These are phyloP conservation scores for Scopulariopsis brevicaulis DNA, from an alignment of 2,329 filamentous ascomycete genomes.

Conservation along the genomic window DNA sequence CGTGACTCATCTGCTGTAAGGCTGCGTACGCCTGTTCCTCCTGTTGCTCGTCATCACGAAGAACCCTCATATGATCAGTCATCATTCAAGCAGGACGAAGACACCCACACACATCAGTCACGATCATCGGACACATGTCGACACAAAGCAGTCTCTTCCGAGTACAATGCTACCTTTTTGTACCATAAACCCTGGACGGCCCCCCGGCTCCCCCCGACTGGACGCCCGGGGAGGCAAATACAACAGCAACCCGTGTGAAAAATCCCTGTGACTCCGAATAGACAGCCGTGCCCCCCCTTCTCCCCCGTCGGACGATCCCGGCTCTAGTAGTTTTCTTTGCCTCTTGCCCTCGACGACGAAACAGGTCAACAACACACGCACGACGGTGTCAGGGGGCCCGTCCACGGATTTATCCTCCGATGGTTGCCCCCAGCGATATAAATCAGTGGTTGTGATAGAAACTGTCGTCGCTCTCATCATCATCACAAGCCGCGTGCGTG, in stretches of 20 bases:
- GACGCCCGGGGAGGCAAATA: conserved; percentile 2
- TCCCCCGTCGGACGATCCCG: conserved; percentile 17
- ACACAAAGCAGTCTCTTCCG: conserved; percentile 2
- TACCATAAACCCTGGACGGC: conserved; percentile 3
- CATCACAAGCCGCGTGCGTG: not conserved
- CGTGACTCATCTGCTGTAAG: not conserved
- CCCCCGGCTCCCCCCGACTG: not conserved
- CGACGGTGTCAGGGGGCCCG: not conserved
- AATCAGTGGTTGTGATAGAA: conserved; percentile 9
- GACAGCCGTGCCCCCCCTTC: conserved; percentile 26
- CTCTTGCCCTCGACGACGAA: conserved; percentile 13
- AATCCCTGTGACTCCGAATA: conserved; percentile 48
- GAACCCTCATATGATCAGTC: not conserved
- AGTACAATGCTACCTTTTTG: conserved; percentile 6
- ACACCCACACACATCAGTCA: not conserved
- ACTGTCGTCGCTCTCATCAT: conserved; percentile 18
- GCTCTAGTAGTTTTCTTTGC: not conserved
- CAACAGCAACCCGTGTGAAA: conserved; percentile 11
- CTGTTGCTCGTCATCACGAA: not conserved
- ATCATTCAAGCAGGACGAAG: not conserved
- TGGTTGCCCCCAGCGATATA: not conserved
- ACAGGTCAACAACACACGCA: conserved; percentile 1
- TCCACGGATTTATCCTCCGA: not conserved
- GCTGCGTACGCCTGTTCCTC: not conserved
- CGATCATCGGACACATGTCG: not conserved